Evolutionary conservation across 2,329 filamentous ascomycete species (phyloP), one percentile per base, ranked within the genome.

Genomic region (Monilinia fructicola): DNA sequence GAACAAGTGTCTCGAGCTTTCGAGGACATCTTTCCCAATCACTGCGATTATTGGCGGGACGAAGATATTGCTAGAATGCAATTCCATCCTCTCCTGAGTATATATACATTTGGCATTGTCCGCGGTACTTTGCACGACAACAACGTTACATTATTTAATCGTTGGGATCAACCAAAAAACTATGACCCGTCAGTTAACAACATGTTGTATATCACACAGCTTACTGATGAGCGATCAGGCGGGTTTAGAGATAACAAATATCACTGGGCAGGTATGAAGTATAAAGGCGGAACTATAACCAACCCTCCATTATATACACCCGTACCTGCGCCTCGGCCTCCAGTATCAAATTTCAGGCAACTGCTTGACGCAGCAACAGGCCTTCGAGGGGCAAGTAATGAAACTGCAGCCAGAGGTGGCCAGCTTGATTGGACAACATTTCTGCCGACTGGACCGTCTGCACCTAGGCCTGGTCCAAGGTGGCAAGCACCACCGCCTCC

Each of bases 231-330:
- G 11, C 53, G 31, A 55, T 11, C 3, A 23, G 5, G 1, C 1
- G 53, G 31, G 31, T 4, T 35, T 26, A 35, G 44, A 28, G 44
- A 52, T 26, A 4, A 21, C 18, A 61, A 14, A 50, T 10, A 38
- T 18, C 58, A 50, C 35, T 61, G 58, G 58, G 31, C 12, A 16
- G 44, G 44, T 50, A 61, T 61, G 58, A 26, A 5, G 9, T 50
- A 61, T 61, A 12, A 4, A 12, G 58, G 9, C 3, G 1, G 12
- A 26, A 9, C 4, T 16, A 1, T 26, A 1, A 31, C 21, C 11
- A 38, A 38, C 10, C 31, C 46, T 38, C 28, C 9, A 6, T 35
- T 50, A 18, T 3, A 18, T 16, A 60, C 4, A 38, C 3, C 4
- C 26, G 0, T 6, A n/a, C 16, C 26, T 59, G 26, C 26, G 31